Conservation (phyloP, 305 asterid species). For the Solanum aculeatissimum region DNA sequence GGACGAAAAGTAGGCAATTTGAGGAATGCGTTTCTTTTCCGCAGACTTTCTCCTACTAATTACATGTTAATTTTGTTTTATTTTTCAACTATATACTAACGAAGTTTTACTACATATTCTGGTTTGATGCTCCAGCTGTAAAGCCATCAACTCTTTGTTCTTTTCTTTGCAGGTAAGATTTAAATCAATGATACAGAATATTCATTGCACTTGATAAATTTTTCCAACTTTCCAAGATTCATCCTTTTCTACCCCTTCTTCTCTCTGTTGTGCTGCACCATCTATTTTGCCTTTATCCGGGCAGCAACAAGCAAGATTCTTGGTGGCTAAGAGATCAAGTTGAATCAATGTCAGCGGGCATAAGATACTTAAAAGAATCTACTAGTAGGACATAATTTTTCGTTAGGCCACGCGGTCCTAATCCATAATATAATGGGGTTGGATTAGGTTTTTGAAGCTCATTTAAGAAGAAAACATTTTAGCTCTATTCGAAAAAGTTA, state of each 20-base stretch:
- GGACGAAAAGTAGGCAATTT: not conserved
- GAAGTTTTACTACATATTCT: not conserved
- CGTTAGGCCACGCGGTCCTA: too few relatives aligned
- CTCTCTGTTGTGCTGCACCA: not conserved
- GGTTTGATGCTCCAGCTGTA: not conserved
- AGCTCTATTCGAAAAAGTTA: rapidly evolving
- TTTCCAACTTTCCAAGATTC: not conserved
- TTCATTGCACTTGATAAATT: not conserved
- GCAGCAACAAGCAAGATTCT: not conserved
- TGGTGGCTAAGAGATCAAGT: not conserved
- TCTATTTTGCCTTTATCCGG: not conserved
- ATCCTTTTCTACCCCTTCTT: not conserved
- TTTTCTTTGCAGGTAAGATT: not conserved
- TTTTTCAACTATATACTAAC: not conserved
- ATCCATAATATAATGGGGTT: too few relatives aligned
- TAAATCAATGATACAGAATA: not conserved
- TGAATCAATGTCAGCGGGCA: not conserved
- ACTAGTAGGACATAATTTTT: not conserved
- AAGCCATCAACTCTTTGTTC: not conserved
- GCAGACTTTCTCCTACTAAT: not conserved
- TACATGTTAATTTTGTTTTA: not conserved
- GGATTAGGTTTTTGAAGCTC: too few relatives aligned
- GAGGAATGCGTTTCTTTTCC: conserved; percentile 5
- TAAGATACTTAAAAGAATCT: not conserved
- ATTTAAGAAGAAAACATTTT: too few relatives aligned